phyloP scores from a whole-genome alignment of 345 rosid species.

The Syzygium jambos region DNA sequence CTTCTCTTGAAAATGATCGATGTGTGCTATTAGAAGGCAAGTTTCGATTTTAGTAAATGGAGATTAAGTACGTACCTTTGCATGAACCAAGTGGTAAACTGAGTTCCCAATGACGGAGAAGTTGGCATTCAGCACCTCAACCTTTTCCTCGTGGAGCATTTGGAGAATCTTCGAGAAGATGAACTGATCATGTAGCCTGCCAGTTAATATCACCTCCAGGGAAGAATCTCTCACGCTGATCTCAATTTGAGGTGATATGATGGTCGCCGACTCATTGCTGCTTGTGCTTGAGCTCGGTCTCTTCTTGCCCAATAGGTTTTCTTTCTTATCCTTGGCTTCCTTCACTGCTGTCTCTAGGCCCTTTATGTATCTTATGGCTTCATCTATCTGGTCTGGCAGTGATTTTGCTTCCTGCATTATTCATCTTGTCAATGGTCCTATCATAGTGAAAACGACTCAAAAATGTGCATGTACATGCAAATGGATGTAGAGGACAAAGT shows the following conservation, averaged over 20 bases:
- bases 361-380: conserved; percentile 35
- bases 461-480: neutral
- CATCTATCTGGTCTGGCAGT: conserved; percentile 48
- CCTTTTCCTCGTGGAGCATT: conserved; percentile 29
- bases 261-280: neutral
- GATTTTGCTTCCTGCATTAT: conserved; percentile 24
- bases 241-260: conserved; percentile 20
- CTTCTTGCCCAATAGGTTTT: conserved; percentile 14
- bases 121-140: conserved; percentile 24
- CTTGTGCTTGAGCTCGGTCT: neutral
- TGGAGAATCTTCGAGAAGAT: conserved; percentile 28
- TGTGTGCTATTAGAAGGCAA: neutral
- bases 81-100: conserved; percentile 25
- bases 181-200: conserved; percentile 12
- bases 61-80: conserved; percentile 21
- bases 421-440: neutral
- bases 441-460: neutral
- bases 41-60: neutral
- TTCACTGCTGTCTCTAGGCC: conserved; percentile 19
- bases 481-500: neutral
- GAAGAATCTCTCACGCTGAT: conserved; percentile 23
- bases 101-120: conserved; percentile 17
- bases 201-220: conserved; percentile 23
- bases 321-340: conserved; percentile 22
- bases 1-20: neutral